Base-by-base conservation (phyloP, 2,329 filamentous ascomycete species). In the Xylaria sp. region DNA sequence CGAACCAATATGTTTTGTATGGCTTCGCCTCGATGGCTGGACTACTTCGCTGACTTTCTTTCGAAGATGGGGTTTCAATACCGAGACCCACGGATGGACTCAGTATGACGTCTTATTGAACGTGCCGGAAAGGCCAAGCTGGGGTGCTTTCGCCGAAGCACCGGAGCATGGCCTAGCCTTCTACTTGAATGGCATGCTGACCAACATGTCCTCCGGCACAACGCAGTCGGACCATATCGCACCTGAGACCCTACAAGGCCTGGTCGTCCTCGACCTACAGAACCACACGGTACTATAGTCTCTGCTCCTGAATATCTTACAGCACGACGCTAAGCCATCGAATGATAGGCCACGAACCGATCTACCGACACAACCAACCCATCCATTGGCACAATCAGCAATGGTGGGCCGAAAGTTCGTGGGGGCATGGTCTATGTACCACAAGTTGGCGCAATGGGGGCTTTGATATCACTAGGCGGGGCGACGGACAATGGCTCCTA, bases 391-490 rank as follows among this genome's bases (percentile, higher is more conserved):
- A 63, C 61, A 7, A 59, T 73, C 16, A 62, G 63, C 7, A 62
- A 66, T 20, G 50, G 50, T 37, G 61, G 57, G 24, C 69, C 75
- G 2, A 66, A 74, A 53, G 65, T 69, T 1, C 68, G 71, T n/a
- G 72, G 73, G 11, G 61, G 65, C 4, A 64, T 76, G 63, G 63
- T 69, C 13, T 75, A 75, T 50, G 57, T 76, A 20, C 58, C 68
- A 13, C 55, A 57, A 13, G 56, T 74, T 21, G 74, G 73, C n/a
- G 44, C 54, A 4, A 67, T 69, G 26, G 75, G 75, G 0, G 66
- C 73, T 26, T 48, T 77, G 7, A 64, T 77, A 19, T 64, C 70
- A 4, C 59, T 77, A 24, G 75, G 73, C 17, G 75, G 75, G 4
- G 64, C 64, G 24, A 63, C 64, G 16, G 63, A 62, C 20, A 40